Base-by-base conservation (phyloP, 305 asterid genomes). In the Fraxinus floribunda region DNA sequence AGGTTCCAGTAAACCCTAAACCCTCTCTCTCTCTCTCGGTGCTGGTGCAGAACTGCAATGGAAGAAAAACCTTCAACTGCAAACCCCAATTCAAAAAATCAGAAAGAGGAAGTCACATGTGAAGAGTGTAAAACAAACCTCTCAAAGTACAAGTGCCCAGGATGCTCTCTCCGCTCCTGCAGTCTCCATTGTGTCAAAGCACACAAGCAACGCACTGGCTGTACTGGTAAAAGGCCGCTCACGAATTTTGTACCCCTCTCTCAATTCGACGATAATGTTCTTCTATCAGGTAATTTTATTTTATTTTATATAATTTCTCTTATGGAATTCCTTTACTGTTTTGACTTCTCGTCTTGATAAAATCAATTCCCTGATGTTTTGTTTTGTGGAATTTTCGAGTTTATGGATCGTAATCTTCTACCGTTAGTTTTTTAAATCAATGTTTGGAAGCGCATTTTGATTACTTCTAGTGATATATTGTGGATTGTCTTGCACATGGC, bases 91-190 rank as follows among this genome's bases (percentile, higher is more conserved):
- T 34, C 41, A 71, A 71, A 74, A 78, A 44, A 66, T 10, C 35
- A 26, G 74, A 66, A 66, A 66, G 74, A 66, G 9, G 11, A 8
- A 44, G 29, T 57, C 52, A 29, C 83, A 73, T 95, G 99, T 78
- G 91, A 86, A 86, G 98, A 93, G 86, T 95, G 98, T 91, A 90
- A 90, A 71, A 60, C 57, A 29, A 90, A 92, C 22, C 86, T 93
- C 34, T 93, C 94, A 39, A 94, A 91, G 85, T 95, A 95, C 91
- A 94, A 91, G 81, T 95, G 98, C 85, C 98, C 98, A 13, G 97
- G 97, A 3, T 95, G 98, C 90, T 89, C 91, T 10, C 20, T 89
- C 29, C 98, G 98, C 76, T 81, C 98, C 9, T 95, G 99, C 76
- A 91, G 99, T 89, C 97, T 95, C 83, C 86, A 91, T 16, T 95